Evolutionary conservation across 208 protist species (phyloP).

Genomic region (Acanthamoeba sp.): DNA sequence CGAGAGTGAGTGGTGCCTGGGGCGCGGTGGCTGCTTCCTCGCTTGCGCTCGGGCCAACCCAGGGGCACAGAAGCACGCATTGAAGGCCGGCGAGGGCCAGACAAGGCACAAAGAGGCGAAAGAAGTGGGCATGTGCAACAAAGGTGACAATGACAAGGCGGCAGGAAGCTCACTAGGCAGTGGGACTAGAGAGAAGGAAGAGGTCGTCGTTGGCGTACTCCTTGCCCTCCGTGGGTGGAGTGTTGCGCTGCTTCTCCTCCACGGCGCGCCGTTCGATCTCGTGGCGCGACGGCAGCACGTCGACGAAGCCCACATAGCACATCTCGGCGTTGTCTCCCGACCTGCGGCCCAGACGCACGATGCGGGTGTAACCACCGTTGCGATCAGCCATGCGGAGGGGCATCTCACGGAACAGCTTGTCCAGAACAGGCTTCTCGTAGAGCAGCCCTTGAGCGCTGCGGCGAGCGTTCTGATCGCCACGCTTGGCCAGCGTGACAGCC

Average conservation of each 20-base stretch:
- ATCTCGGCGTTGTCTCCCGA: slow-evolving; percentile 31
- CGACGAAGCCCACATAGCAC: slow-evolving; percentile 55
- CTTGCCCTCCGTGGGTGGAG: background rate
- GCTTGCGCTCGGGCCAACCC: too few relatives aligned
- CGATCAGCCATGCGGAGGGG: background rate
- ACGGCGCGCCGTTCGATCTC: slow-evolving; percentile 8
- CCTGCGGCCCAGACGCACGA: slow-evolving; percentile 42
- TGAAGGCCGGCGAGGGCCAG: too few relatives aligned
- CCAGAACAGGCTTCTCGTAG: slow-evolving; percentile 16
- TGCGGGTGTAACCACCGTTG: slow-evolving; percentile 68
- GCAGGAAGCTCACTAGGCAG: background rate
- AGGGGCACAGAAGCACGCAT: too few relatives aligned
- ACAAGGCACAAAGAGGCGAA: background rate
- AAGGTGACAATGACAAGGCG: background rate
- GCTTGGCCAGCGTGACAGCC: slow-evolving; percentile 47
- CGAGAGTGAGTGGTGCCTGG: too few relatives aligned
- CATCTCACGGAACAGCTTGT: slow-evolving; percentile 23
- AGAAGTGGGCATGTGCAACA: background rate
- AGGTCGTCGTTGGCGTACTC: background rate
- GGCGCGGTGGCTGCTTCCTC: too few relatives aligned
- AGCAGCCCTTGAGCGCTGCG: background rate
- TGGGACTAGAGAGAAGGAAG: background rate
- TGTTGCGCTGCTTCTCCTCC: background rate
- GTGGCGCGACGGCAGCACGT: slow-evolving; percentile 58
- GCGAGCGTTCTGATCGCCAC: background rate